These are phyloP conservation scores for Paecilomyces fulvus DNA, from an alignment of 2,329 filamentous ascomycete genomes.

Conservation along the genomic window DNA sequence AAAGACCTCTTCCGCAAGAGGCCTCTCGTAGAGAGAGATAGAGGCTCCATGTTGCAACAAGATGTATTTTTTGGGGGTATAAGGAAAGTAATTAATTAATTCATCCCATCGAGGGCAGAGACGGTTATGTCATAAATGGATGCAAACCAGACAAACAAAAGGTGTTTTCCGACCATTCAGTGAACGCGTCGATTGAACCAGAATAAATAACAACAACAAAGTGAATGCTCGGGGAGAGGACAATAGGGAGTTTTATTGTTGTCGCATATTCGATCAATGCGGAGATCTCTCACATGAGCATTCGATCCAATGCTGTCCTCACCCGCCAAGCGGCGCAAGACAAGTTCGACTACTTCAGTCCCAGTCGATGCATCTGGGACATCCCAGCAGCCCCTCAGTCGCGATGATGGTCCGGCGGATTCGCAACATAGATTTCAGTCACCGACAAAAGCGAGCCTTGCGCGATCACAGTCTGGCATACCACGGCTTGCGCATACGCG, in stretches of 20 bases:
- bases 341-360: conserved; percentile 46
- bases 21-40: conserved; percentile 10
- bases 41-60: conserved; percentile 18
- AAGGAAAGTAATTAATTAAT: neutral
- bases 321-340: conserved; percentile 57
- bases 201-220: too few relatives aligned
- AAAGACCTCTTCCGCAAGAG: conserved; percentile 9
- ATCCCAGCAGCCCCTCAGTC: conserved; percentile 14
- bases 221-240: too few relatives aligned
- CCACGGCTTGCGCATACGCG: conserved; percentile 39
- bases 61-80: neutral
- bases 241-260: neutral
- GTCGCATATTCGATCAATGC: neutral
- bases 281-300: conserved; percentile 7
- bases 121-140: neutral
- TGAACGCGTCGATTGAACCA: neutral
- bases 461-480: conserved; percentile 53
- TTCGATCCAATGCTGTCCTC: conserved; percentile 44
- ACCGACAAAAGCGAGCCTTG: conserved; percentile 57
- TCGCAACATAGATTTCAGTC: conserved; percentile 50
- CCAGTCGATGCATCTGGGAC: conserved; percentile 35
- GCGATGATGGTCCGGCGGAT: conserved; percentile 18
- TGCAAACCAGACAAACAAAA: neutral
- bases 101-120: neutral
- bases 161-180: neutral